Percentiles rank a stretch among this genome's conserved stretches.
These are phyloP conservation scores for Phytophthora tubulina DNA, from an alignment of 352 stramenopile species.

Conservation along the genomic window DNA sequence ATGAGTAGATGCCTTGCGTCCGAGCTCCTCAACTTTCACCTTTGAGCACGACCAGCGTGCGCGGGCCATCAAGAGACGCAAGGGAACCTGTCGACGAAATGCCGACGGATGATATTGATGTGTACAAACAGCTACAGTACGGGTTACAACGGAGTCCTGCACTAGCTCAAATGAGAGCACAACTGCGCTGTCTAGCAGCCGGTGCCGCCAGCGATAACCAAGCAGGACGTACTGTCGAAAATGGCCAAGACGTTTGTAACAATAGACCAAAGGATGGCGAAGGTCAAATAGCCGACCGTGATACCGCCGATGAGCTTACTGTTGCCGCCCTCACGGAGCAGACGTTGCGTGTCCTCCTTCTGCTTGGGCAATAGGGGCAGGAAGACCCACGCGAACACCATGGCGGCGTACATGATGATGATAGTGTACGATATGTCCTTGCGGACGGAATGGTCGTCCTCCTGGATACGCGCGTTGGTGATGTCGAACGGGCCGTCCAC, in stretches of 20 bases:
- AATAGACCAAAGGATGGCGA: conserved; percentile 31
- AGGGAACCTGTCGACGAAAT: too few species aligned
- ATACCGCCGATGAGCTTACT: conserved; percentile 28
- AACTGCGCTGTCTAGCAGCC: conserved; percentile 28
- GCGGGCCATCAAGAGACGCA: too few species aligned
- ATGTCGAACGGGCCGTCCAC: conserved; percentile 26
- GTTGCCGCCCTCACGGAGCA: conserved; percentile 17
- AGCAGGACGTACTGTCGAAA: conserved; percentile 34
- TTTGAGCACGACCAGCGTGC: not conserved
- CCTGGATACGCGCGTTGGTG: conserved; percentile 24
- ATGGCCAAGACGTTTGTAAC: conserved; percentile 34
- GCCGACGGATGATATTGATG: not conserved
- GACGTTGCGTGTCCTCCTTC: conserved; percentile 28
- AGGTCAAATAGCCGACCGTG: conserved; percentile 22
- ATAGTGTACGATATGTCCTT: conserved; percentile 35
- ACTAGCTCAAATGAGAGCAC: not conserved
- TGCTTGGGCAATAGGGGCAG: conserved; percentile 31
- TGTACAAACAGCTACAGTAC: not conserved
- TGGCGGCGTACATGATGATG: conserved; percentile 34
- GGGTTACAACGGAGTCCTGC: conserved; percentile 2
- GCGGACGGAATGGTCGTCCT: conserved; percentile 27
- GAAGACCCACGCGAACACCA: conserved; percentile 31
- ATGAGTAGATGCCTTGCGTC: not conserved
- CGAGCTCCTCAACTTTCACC: not conserved
- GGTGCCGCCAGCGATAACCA: conserved; percentile 28